Percentiles rank a stretch among this genome's conserved stretches.
These are phyloP conservation scores for Lathyrus sativus DNA, from an alignment of 306 rosid genomes.

Conservation along the genomic window DNA sequence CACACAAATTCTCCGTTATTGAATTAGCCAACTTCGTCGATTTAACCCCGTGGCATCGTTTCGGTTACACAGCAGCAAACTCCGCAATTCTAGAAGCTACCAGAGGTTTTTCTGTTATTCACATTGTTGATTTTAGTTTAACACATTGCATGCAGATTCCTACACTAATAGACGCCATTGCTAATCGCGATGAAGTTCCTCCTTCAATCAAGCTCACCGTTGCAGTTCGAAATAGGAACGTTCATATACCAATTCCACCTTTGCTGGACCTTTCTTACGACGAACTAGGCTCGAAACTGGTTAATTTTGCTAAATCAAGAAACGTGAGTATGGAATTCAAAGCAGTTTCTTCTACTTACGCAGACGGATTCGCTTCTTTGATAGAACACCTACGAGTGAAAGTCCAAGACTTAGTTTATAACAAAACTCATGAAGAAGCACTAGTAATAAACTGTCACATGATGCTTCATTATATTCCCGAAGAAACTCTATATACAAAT, in stretches of 20 bases:
- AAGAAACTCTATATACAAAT: slow-evolving; percentile 47
- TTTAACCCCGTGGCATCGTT: slow-evolving; percentile 87
- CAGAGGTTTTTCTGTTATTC: slow-evolving; percentile 67
- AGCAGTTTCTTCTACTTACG: slow-evolving; percentile 55
- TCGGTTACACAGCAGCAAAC: slow-evolving; percentile 86
- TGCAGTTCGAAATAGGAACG: slow-evolving; percentile 36
- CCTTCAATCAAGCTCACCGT: slow-evolving; percentile 77
- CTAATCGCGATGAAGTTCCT: slow-evolving; percentile 60
- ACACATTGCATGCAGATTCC: slow-evolving; percentile 99
- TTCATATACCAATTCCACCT: slow-evolving; percentile 49
- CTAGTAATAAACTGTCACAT: slow-evolving; percentile 80
- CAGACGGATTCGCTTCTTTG: slow-evolving; percentile 62
- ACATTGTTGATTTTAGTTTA: slow-evolving; percentile 70
- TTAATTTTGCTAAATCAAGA: slow-evolving; percentile 68
- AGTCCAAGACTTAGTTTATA: slow-evolving; percentile 55
- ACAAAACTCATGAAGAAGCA: slow-evolving; percentile 45
- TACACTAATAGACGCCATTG: slow-evolving; percentile 75
- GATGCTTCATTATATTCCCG: slow-evolving; percentile 86
- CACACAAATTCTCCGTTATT: slow-evolving; percentile 69
- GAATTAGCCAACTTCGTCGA: slow-evolving; percentile 85
- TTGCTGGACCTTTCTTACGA: slow-evolving; percentile 68
- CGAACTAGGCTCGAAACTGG: slow-evolving; percentile 63
- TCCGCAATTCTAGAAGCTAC: slow-evolving; percentile 69
- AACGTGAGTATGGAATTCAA: slow-evolving; percentile 66
- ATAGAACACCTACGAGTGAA: slow-evolving; percentile 57